Conservation (phyloP, 2,329 filamentous ascomycete species). For the Graphilbum ipis-grandicollis region DNA sequence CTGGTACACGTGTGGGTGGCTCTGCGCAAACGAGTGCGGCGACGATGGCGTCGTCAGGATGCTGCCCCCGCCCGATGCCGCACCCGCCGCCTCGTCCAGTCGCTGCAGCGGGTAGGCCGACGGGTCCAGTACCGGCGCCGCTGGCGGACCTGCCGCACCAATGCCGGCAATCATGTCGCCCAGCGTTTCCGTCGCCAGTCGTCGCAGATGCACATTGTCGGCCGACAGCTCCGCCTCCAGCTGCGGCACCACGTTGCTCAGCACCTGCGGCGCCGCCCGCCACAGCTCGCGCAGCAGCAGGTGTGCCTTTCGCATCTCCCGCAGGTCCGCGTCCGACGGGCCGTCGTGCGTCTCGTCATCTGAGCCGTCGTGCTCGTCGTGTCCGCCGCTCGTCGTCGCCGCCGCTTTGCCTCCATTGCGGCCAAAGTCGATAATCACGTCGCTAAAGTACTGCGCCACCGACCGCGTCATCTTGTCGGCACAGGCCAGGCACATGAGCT, state of each 20-base stretch:
- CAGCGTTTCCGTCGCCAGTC: slow-evolving; percentile 81
- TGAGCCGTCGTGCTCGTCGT: slow-evolving; percentile 14
- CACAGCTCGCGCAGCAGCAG: slow-evolving; percentile 79
- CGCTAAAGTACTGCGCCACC: slow-evolving; percentile 91
- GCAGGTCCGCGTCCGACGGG: slow-evolving; percentile 67
- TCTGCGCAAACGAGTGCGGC: slow-evolving; percentile 75
- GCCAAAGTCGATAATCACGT: slow-evolving; percentile 73
- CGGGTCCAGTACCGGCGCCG: slow-evolving; percentile 56
- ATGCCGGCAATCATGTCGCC: slow-evolving; percentile 92
- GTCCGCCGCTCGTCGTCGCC: slow-evolving; percentile 16
- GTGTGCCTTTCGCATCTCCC: slow-evolving; percentile 80
- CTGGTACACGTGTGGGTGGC: slow-evolving; percentile 62
- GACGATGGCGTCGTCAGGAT: slow-evolving; percentile 70
- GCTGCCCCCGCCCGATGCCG: slow-evolving; percentile 24
- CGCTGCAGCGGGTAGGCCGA: slow-evolving; percentile 67
- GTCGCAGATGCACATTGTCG: slow-evolving; percentile 72
- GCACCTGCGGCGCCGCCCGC: slow-evolving; percentile 73
- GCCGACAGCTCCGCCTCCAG: slow-evolving; percentile 82
- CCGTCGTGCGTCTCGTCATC: slow-evolving; percentile 35
- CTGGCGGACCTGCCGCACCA: slow-evolving; percentile 73
- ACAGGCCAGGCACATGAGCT: slow-evolving; percentile 76
- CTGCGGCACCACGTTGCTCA: slow-evolving; percentile 87
- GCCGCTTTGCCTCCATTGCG: background rate
- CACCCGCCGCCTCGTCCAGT: slow-evolving; percentile 33
- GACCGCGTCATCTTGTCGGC: slow-evolving; percentile 90